Percentiles rank a stretch among this genome's conserved stretches.
Evolutionary conservation across 2,329 filamentous ascomycete genomes (phyloP).

Genomic region (Sporothrix brunneoviolacea): DNA sequence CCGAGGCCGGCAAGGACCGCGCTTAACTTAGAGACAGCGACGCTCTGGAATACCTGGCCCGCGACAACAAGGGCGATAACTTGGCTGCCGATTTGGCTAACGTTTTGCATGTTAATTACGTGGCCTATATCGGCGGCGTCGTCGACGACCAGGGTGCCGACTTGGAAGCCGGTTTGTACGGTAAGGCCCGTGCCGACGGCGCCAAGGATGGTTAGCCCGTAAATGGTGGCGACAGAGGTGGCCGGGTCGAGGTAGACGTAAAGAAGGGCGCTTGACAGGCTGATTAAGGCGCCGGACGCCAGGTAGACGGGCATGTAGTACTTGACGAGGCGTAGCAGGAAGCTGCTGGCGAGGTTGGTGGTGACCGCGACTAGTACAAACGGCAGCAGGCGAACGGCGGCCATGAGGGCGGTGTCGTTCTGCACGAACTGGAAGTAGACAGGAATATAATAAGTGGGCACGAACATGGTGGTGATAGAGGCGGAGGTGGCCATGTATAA

Average conservation of each 20-base stretch:
- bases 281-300: slow-evolving; percentile 16
- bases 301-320: slow-evolving; percentile 21
- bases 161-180: slow-evolving; percentile 25
- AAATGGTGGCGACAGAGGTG: slow-evolving; percentile 17
- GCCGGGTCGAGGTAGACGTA: slow-evolving; percentile 18
- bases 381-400: slow-evolving; percentile 26
- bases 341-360: slow-evolving; percentile 9
- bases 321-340: neutral
- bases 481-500: slow-evolving; percentile 35
- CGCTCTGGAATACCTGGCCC: slow-evolving; percentile 21
- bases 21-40: neutral
- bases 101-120: slow-evolving; percentile 24
- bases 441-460: slow-evolving; percentile 46
- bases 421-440: slow-evolving; percentile 48
- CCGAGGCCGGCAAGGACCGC: slow-evolving; percentile 12
- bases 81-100: slow-evolving; percentile 23
- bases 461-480: slow-evolving; percentile 31
- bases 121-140: slow-evolving; percentile 15
- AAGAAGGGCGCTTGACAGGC: slow-evolving; percentile 18
- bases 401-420: slow-evolving; percentile 31
- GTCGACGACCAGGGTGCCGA: slow-evolving; percentile 21
- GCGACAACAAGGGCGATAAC: slow-evolving; percentile 23
- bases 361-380: slow-evolving; percentile 32
- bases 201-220: slow-evolving; percentile 19
- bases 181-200: slow-evolving; percentile 20